Evolutionary conservation across 805 yeast species (phyloP).

Genomic region (Pichia occidentalis): DNA sequence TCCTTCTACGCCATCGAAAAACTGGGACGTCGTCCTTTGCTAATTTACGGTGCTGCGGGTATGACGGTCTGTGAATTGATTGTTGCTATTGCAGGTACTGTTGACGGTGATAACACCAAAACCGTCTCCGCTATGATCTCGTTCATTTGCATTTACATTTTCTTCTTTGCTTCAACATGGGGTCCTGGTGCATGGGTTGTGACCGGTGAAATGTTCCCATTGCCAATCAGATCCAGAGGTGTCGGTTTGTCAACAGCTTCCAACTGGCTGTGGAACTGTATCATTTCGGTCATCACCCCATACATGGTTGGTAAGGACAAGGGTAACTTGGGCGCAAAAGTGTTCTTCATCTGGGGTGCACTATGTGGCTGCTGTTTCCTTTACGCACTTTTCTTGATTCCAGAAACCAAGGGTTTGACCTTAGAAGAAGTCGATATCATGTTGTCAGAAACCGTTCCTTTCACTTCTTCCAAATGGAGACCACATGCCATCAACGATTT

Average conservation of each 20-base stretch:
- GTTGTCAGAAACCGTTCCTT: conserved; percentile 31
- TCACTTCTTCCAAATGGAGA: conserved; percentile 31
- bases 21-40: conserved; percentile 50
- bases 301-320: conserved; percentile 59
- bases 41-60: conserved; percentile 44
- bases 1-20: conserved; percentile 50
- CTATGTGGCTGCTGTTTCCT: conserved; percentile 39
- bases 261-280: conserved; percentile 75
- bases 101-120: conserved; percentile 23
- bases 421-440: conserved; percentile 70
- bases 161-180: conserved; percentile 78
- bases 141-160: conserved; percentile 55
- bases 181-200: conserved; percentile 76
- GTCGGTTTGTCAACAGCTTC: conserved; percentile 67
- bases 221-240: conserved; percentile 68
- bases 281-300: conserved; percentile 71
- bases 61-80: conserved; percentile 51
- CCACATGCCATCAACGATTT: conserved; percentile 22
- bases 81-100: conserved; percentile 39
- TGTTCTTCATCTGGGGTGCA: conserved; percentile 69
- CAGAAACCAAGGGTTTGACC: conserved; percentile 75
- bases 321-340: conserved; percentile 56
- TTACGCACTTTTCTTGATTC: conserved; percentile 67
- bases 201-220: conserved; percentile 58
- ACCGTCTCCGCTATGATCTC: conserved; percentile 32